Percentiles rank a stretch among this genome's conserved stretches.
Evolutionary conservation across 2,329 filamentous ascomycete genomes (phyloP).

Genomic region (Sarocladiaceae sp.): DNA sequence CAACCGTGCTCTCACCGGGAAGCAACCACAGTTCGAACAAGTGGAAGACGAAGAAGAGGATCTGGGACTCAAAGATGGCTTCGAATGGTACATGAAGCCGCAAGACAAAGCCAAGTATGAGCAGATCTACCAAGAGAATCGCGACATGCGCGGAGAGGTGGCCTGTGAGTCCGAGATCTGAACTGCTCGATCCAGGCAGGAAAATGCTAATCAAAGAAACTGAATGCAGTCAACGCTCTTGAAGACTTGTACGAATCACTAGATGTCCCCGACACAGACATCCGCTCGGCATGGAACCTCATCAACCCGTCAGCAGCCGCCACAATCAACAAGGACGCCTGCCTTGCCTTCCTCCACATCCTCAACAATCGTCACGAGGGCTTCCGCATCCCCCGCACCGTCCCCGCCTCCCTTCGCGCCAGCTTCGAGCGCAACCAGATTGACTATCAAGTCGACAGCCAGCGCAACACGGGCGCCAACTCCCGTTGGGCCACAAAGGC

Average conservation of each 20-base stretch:
- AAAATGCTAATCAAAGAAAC: slow-evolving; percentile 2
- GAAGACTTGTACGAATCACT: slow-evolving; percentile 79
- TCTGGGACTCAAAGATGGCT: slow-evolving; percentile 84
- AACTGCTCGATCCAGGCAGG: not conserved
- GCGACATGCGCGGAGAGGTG: slow-evolving; percentile 79
- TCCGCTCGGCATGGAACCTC: slow-evolving; percentile 92
- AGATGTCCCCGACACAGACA: slow-evolving; percentile 68
- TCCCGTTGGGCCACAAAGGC: slow-evolving; percentile 74
- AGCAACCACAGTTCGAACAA: slow-evolving; percentile 76
- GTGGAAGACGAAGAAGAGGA: slow-evolving; percentile 79
- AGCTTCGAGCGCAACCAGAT: slow-evolving; percentile 96
- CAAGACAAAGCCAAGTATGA: slow-evolving; percentile 90
- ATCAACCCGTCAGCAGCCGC: slow-evolving; percentile 83
- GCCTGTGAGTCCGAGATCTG: slow-evolving; percentile 49
- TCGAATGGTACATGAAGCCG: slow-evolving; percentile 99
- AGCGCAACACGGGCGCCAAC: slow-evolving; percentile 52
- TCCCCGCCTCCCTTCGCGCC: slow-evolving; percentile 83
- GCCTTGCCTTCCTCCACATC: slow-evolving; percentile 91
- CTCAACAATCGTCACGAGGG: slow-evolving; percentile 94
- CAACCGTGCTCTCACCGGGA: slow-evolving; percentile 68
- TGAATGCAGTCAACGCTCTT: slow-evolving; percentile 66
- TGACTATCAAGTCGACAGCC: slow-evolving; percentile 85
- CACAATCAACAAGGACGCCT: slow-evolving; percentile 89
- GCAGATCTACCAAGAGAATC: slow-evolving; percentile 91
- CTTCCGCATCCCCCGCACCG: slow-evolving; percentile 83